Evolutionary conservation across 371 early-diverging fungal species (phyloP).

Genomic region (Lichtheimia ornata): DNA sequence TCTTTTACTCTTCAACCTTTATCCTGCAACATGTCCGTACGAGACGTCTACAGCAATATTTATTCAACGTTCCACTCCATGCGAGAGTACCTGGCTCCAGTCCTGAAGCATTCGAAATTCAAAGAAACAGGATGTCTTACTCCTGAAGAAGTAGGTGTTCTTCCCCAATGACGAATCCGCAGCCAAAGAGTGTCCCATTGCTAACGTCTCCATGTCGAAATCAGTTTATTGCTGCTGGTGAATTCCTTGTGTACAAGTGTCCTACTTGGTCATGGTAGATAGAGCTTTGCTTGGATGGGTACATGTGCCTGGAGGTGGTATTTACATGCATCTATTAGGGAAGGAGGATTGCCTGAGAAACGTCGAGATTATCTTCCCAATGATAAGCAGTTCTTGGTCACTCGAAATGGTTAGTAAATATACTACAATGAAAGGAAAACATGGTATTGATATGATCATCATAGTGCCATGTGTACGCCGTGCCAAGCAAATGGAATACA

Average conservation of each 20-base stretch:
- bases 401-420: slow-evolving; percentile 76
- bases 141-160: slow-evolving; percentile 82
- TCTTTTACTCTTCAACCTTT: background rate
- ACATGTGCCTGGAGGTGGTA: background rate
- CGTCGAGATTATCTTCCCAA: slow-evolving; percentile 87
- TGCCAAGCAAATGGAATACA: slow-evolving; percentile 85
- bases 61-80: slow-evolving; percentile 53
- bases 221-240: slow-evolving; percentile 95
- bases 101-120: slow-evolving; percentile 93
- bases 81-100: slow-evolving; percentile 89
- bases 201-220: background rate
- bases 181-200: background rate
- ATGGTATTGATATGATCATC: background rate
- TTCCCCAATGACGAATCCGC: background rate
- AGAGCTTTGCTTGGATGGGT: slow-evolving; percentile 11
- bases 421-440: background rate
- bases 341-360: slow-evolving; percentile 80
- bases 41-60: slow-evolving; percentile 51
- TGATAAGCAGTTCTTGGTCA: slow-evolving; percentile 95
- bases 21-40: slow-evolving; percentile 32
- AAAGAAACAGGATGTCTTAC: slow-evolving; percentile 92
- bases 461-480: slow-evolving; percentile 89
- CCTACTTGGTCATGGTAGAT: slow-evolving; percentile 96
- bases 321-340: slow-evolving; percentile 51
- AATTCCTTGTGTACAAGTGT: slow-evolving; percentile 96